phyloP scores from a whole-genome alignment of 2,329 filamentous ascomycete species.

The Lachnellula cervina region DNA sequence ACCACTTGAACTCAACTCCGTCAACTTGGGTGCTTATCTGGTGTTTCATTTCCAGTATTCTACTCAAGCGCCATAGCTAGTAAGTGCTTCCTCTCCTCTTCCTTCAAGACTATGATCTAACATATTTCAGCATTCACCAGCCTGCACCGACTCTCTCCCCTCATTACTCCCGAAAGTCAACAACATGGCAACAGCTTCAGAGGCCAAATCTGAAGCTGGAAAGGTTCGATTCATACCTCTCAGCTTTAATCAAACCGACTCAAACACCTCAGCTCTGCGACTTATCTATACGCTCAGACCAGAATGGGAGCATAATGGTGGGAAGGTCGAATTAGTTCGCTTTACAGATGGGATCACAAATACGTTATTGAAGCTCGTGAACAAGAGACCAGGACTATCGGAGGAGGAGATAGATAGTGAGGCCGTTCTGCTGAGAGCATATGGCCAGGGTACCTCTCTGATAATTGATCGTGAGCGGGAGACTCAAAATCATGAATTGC shows the following conservation, averaged over 20 bases:
- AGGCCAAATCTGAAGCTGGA: slow-evolving; percentile 6
- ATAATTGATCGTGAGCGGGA: slow-evolving; percentile 92
- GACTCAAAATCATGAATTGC: slow-evolving; percentile 74
- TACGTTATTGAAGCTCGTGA: slow-evolving; percentile 76
- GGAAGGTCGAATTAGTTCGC: slow-evolving; percentile 75
- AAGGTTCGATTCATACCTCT: slow-evolving; percentile 64
- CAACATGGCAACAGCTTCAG: slow-evolving; percentile 7
- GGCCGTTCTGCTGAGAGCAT: slow-evolving; percentile 84
- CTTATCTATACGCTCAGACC: slow-evolving; percentile 77
- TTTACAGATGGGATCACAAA: slow-evolving; percentile 99
- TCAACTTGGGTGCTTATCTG: too few species aligned
- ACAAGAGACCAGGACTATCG: slow-evolving; percentile 62
- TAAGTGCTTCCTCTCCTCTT: not conserved
- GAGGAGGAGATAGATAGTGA: slow-evolving; percentile 76
- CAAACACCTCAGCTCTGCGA: slow-evolving; percentile 70
- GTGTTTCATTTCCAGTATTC: too few species aligned
- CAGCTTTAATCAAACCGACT: slow-evolving; percentile 71
- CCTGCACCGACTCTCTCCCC: not conserved
- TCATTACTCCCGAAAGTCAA: not conserved
- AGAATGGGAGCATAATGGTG: slow-evolving; percentile 71
- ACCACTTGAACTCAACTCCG: too few species aligned
- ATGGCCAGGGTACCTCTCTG: slow-evolving; percentile 89
- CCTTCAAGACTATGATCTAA: not conserved
- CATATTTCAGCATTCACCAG: not conserved
- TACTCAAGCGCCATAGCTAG: too few species aligned